phyloP scores from a whole-genome alignment of 2,329 filamentous ascomycete genomes.

The Macrophomina phaseolina region DNA sequence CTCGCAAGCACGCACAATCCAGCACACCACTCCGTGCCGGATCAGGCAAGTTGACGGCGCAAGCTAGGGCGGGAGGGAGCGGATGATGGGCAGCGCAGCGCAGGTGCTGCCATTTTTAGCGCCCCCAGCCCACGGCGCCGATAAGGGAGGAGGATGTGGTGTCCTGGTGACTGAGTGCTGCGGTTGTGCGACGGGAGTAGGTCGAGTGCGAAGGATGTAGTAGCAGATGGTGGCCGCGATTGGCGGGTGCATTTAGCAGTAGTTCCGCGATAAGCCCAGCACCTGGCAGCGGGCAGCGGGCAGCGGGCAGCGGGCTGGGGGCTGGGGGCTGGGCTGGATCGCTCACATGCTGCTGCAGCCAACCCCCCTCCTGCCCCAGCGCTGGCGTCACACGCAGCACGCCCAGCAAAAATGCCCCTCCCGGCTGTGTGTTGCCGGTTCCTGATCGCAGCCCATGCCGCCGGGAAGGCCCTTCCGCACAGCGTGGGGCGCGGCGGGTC shows the following conservation, averaged over 20 bases:
- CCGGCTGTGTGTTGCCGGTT: conserved; percentile 15
- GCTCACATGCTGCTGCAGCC: conserved; percentile 8
- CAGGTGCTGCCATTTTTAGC: conserved; percentile 5
- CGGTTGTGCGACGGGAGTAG: conserved; percentile 5
- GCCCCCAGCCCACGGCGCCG: neutral
- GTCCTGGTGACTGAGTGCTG: conserved; percentile 14
- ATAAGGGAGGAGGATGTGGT: neutral
- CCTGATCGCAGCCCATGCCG: conserved; percentile 16
- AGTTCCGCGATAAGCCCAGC: conserved; percentile 11
- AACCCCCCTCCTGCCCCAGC: neutral
- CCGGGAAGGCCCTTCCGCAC: conserved; percentile 13
- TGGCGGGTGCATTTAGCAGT: conserved; percentile 6
- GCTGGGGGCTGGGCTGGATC: conserved; percentile 13
- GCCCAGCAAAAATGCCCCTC: neutral
- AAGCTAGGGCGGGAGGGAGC: neutral
- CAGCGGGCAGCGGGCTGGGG: neutral
- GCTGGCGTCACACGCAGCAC: neutral
- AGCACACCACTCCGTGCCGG: neutral
- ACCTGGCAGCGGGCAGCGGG: neutral
- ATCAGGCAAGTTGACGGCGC: conserved; percentile 4
- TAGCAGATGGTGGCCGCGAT: neutral
- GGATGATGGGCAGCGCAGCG: conserved; percentile 10
- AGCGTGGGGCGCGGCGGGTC: neutral
- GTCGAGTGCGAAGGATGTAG: neutral
- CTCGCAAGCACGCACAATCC: conserved; percentile 9